Evolutionary conservation across 177 flowering plant genomes (phyloP).

Genomic region (Vitis hybrid): DNA sequence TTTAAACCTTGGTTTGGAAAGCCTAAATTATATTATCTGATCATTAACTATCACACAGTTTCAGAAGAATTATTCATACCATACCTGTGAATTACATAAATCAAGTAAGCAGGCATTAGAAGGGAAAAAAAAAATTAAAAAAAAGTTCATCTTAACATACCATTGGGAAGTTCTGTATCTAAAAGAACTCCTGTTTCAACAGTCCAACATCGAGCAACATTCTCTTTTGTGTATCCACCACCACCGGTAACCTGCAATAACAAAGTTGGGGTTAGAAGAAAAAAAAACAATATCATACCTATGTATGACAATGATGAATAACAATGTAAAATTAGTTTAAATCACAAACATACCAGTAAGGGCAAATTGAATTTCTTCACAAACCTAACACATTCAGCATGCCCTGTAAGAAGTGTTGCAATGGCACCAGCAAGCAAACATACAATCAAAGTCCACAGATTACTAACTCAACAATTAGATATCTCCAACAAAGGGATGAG

Average conservation of each 20-base stretch:
- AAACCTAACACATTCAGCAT: conserved; percentile 92
- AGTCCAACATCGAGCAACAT: conserved; percentile 98
- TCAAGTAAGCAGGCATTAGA: too few relatives aligned
- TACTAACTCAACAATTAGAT: too few relatives aligned
- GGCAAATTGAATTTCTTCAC: conserved; percentile 96
- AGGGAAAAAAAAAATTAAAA: too few relatives aligned
- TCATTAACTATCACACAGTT: too few relatives aligned
- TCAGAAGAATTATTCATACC: too few relatives aligned
- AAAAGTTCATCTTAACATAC: conserved; percentile 31
- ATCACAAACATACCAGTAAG: conserved; percentile 60
- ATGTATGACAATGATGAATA: conserved; percentile 3
- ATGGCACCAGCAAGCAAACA: conserved; percentile 8
- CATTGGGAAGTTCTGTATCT: conserved; percentile 89
- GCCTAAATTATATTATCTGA: too few relatives aligned
- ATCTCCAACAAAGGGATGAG: too few relatives aligned
- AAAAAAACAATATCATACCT: too few relatives aligned
- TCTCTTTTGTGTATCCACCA: conserved; percentile 99
- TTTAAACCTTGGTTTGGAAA: too few relatives aligned
- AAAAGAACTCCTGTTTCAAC: conserved; percentile 94
- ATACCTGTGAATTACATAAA: too few relatives aligned
- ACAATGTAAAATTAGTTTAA: background rate
- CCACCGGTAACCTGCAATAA: conserved; percentile 92
- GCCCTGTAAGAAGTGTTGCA: conserved; percentile 50
- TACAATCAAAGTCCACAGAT: background rate
- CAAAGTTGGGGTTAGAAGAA: background rate